These are phyloP conservation scores for Blastobotrys terrestris DNA, from an alignment of 805 yeast species.

Conservation along the genomic window DNA sequence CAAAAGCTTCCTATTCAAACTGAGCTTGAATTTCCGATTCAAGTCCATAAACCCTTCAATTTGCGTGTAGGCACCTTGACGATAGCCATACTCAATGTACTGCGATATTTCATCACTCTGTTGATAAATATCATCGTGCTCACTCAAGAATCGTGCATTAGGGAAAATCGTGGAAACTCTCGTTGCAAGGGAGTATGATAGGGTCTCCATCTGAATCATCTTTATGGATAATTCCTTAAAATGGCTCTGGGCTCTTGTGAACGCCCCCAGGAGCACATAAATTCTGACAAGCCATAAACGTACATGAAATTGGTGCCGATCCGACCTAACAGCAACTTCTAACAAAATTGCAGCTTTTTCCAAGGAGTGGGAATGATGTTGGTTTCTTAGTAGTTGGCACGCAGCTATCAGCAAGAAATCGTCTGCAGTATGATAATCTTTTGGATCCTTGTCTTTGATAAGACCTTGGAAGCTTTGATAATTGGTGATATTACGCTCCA, in stretches of 20 bases:
- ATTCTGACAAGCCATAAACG: constrained; percentile 65
- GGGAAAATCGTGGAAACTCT: constrained; percentile 46
- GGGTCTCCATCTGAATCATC: constrained; percentile 69
- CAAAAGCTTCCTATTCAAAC: constrained; percentile 35
- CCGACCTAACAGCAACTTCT: constrained; percentile 49
- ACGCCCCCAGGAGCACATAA: constrained; percentile 53
- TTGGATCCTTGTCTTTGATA: constrained; percentile 39
- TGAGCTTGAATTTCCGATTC: constrained; percentile 43
- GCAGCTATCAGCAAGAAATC: constrained; percentile 57
- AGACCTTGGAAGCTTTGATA: constrained; percentile 38
- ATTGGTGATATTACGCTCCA: constrained; percentile 32
- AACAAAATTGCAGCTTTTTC: constrained; percentile 46
- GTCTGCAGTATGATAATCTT: constrained; percentile 68
- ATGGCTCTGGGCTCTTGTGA: constrained; percentile 43
- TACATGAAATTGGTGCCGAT: constrained; percentile 67
- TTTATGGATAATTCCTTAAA: constrained; percentile 57
- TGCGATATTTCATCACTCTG: constrained; percentile 46
- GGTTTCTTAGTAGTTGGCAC: constrained; percentile 29
- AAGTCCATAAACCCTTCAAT: constrained; percentile 61
- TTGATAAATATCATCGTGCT: constrained; percentile 45
- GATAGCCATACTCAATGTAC: constrained; percentile 48
- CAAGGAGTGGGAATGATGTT: constrained; percentile 24
- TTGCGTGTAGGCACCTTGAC: constrained; percentile 57
- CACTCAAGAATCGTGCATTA: constrained; percentile 32
- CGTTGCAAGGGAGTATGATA: constrained; percentile 44